phyloP scores from a whole-genome alignment of 2,329 filamentous ascomycete species.

The Exophiala viscosa region DNA sequence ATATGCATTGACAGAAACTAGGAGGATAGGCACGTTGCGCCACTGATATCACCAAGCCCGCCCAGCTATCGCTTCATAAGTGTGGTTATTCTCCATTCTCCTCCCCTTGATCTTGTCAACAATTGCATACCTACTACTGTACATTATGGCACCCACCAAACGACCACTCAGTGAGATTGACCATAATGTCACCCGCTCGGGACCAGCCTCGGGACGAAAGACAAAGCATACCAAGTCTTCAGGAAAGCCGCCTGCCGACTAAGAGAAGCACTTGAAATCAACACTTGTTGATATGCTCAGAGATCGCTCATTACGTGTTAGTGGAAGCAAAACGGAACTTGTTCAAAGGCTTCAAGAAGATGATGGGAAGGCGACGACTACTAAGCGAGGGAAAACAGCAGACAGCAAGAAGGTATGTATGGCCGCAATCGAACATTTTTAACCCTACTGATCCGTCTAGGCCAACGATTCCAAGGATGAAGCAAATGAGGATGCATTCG shows the following conservation, averaged over 20 bases:
- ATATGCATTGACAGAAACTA: no score
- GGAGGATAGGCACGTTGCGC: no score
- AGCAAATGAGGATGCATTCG: background rate
- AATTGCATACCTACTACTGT: background rate
- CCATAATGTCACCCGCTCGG: background rate
- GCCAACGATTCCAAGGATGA: background rate
- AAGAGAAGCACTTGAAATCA: background rate
- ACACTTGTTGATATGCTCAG: background rate
- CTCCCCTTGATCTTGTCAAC: no score
- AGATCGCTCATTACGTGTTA: background rate
- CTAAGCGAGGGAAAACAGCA: background rate
- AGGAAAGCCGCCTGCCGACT: background rate
- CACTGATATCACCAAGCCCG: no score
- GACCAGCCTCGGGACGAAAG: background rate
- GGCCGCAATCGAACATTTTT: no score
- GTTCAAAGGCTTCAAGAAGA: background rate
- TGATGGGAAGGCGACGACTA: background rate
- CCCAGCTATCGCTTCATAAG: no score
- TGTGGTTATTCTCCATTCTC: no score
- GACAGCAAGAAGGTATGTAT: background rate
- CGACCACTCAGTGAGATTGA: constrained; percentile 3
- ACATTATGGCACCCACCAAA: constrained; percentile 3
- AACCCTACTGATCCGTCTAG: no score
- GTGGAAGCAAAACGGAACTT: constrained; percentile 3
- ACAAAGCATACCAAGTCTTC: background rate